These are phyloP conservation scores for Acacia crassicarpa DNA, from an alignment of 306 rosid species.

Conservation along the genomic window DNA sequence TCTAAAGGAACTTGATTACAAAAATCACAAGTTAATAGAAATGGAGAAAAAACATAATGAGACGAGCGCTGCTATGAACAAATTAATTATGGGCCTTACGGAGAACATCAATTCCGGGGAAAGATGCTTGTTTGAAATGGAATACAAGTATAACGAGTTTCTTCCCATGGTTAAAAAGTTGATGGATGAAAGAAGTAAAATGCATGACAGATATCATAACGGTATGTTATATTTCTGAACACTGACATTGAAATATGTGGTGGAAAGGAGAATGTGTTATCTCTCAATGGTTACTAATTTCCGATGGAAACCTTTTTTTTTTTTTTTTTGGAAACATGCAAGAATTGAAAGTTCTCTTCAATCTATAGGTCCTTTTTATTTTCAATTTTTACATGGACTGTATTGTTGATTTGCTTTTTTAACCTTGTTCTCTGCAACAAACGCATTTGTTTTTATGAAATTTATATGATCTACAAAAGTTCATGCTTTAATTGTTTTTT, in stretches of 20 bases:
- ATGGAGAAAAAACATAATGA: conserved; percentile 22
- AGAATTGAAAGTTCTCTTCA: background rate
- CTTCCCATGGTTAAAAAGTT: conserved; percentile 1
- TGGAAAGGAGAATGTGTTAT: background rate
- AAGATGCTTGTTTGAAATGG: conserved; percentile 22
- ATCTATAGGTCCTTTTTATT: background rate
- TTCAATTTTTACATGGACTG: background rate
- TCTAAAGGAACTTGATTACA: conserved; percentile 27
- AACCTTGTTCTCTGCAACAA: conserved; percentile 2
- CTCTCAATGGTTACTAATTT: background rate
- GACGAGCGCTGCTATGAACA: background rate
- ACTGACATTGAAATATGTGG: background rate
- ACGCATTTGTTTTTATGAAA: background rate
- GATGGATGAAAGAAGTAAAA: conserved; percentile 13
- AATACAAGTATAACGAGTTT: conserved; percentile 29
- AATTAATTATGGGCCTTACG: conserved; percentile 20
- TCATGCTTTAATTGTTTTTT: background rate
- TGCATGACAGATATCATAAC: background rate
- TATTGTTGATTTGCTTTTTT: background rate
- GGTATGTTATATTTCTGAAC: conserved; percentile 17
- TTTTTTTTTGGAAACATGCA: background rate
- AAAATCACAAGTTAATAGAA: conserved; percentile 26
- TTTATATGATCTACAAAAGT: background rate
- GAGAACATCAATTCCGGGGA: conserved; percentile 14
- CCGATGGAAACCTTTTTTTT: background rate